Evolutionary conservation across 202 grass and related monocot genomes (phyloP).

Genomic region (Hordeum pubiflorum): DNA sequence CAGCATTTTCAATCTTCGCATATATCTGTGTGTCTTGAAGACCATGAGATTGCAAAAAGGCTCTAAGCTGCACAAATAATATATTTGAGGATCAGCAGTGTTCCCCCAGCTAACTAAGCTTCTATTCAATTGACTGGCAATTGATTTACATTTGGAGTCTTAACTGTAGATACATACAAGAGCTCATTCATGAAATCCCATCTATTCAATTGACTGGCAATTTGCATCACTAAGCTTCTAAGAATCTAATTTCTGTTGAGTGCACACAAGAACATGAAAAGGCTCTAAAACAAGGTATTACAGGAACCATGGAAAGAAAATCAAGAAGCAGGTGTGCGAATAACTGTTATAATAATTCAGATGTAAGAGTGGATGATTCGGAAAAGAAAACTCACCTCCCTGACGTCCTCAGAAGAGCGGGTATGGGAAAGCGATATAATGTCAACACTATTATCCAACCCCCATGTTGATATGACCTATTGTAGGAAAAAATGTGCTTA

Average conservation of each 20-base stretch:
- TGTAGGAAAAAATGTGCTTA: slow-evolving; percentile 12
- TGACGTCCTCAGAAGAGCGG: slow-evolving; percentile 77
- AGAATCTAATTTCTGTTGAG: not conserved
- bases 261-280: not conserved
- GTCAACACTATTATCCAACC: slow-evolving; percentile 67
- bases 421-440: slow-evolving; percentile 97
- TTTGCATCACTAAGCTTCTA: slow-evolving; percentile 4
- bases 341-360: slow-evolving; percentile 12
- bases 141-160: slow-evolving; percentile 1
- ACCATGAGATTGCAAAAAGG: slow-evolving; percentile 67
- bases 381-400: slow-evolving; percentile 56
- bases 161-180: slow-evolving; percentile 4
- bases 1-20: slow-evolving; percentile 81
- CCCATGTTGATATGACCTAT: slow-evolving; percentile 97
- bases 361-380: slow-evolving; percentile 13
- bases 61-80: slow-evolving; percentile 61
- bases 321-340: not conserved
- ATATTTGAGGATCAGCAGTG: slow-evolving; percentile 19
- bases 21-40: slow-evolving; percentile 82
- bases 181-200: slow-evolving; percentile 11
- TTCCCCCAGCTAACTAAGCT: not conserved
- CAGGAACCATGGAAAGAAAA: not conserved
- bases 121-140: not conserved
- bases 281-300: not conserved
- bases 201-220: not conserved